Evolutionary conservation across 75 land plant species (phyloP).

Genomic region (Pseudotsuga menziesii): DNA sequence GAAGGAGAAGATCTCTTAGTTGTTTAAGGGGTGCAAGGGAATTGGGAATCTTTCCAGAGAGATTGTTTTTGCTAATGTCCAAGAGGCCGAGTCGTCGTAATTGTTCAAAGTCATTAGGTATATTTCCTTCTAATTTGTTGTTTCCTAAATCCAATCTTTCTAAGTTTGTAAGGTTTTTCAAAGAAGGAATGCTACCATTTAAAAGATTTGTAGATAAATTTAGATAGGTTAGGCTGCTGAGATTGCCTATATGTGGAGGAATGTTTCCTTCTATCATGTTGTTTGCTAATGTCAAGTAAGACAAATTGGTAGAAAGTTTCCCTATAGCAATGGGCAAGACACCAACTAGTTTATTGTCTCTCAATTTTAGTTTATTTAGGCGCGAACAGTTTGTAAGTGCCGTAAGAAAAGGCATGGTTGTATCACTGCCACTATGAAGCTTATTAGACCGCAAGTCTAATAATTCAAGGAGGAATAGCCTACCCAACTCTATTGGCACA

Average conservation of each 20-base stretch:
- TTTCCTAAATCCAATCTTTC: background rate
- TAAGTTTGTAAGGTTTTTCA: background rate
- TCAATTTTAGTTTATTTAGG: too few relatives aligned
- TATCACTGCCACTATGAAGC: too few relatives aligned
- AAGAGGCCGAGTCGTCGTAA: background rate
- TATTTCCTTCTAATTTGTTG: background rate
- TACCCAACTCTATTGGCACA: too few relatives aligned
- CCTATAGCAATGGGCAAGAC: background rate
- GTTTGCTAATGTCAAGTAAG: background rate
- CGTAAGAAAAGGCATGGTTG: too few relatives aligned
- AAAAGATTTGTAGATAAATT: background rate
- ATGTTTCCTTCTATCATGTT: background rate
- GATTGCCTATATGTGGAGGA: background rate
- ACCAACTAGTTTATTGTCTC: background rate
- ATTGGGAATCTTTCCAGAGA: constrained; percentile 16
- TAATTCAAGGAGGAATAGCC: too few relatives aligned
- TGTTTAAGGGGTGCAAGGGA: background rate
- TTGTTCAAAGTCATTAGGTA: background rate
- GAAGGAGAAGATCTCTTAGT: background rate
- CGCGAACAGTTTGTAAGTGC: too few relatives aligned
- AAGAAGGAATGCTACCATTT: background rate
- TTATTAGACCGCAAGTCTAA: too few relatives aligned
- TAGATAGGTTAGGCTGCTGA: background rate
- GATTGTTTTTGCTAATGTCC: constrained; percentile 7
- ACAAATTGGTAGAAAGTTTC: constrained; percentile 3